phyloP scores from a whole-genome alignment of 768 basidiomycete species.

The Pleurotus sapidus region DNA sequence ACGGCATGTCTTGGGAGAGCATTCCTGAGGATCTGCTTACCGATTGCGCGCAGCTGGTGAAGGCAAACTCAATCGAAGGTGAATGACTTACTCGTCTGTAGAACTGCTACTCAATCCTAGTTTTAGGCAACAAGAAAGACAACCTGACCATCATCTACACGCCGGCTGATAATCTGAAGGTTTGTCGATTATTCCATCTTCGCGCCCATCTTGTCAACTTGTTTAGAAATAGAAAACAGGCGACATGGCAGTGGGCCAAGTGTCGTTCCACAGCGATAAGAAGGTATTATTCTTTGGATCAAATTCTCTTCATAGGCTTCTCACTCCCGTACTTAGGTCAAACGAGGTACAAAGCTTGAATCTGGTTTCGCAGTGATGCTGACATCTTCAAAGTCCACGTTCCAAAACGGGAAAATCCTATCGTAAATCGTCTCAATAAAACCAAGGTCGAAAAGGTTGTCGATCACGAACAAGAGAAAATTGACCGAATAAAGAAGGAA shows the following conservation, averaged over 20 bases:
- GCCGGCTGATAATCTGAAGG: slow-evolving; percentile 90
- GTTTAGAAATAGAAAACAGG: slow-evolving; percentile 76
- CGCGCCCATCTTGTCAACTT: background rate
- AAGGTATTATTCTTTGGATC: slow-evolving; percentile 40
- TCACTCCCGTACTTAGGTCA: slow-evolving; percentile 9
- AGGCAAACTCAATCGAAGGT: slow-evolving; percentile 98
- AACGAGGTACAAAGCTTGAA: slow-evolving; percentile 6
- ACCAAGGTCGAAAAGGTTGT: slow-evolving; percentile 83
- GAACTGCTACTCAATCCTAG: background rate
- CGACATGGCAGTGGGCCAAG: slow-evolving; percentile 96
- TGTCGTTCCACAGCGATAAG: slow-evolving; percentile 92
- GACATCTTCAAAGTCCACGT: slow-evolving; percentile 62
- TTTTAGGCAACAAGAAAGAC: slow-evolving; percentile 92
- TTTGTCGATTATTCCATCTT: slow-evolving; percentile 23
- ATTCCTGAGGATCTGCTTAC: slow-evolving; percentile 75
- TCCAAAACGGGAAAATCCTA: slow-evolving; percentile 75
- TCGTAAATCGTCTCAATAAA: slow-evolving; percentile 92
- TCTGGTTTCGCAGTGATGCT: background rate
- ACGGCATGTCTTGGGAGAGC: slow-evolving; percentile 81
- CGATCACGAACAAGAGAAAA: slow-evolving; percentile 86
- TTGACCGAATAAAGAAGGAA: slow-evolving; percentile 80
- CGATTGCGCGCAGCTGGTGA: slow-evolving; percentile 94
- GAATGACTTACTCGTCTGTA: background rate
- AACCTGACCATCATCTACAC: slow-evolving; percentile 93
- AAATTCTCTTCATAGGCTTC: background rate